phyloP scores from a whole-genome alignment of 2,329 filamentous ascomycete species.

The Botrytis medusae region DNA sequence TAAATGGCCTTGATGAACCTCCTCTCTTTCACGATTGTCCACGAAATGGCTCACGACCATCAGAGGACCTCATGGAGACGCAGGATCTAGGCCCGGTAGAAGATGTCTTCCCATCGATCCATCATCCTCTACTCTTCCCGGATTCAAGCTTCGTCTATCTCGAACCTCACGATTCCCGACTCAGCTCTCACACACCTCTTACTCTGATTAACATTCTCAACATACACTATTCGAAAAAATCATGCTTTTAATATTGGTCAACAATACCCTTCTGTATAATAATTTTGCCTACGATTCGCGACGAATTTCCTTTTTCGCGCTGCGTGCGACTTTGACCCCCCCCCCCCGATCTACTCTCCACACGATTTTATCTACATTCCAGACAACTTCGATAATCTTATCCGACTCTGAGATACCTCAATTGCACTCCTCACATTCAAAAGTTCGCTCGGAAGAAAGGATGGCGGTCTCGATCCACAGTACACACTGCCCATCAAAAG shows the following conservation, averaged over 20 bases:
- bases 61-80: constrained; percentile 16
- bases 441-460: neutral
- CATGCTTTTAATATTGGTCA: constrained; percentile 22
- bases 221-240: constrained; percentile 16
- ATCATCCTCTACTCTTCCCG: constrained; percentile 12
- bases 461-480: constrained; percentile 34
- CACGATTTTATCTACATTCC: constrained; percentile 22
- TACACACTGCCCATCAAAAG: constrained; percentile 26
- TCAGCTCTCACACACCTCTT: neutral
- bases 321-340: constrained; percentile 20
- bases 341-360: constrained; percentile 12
- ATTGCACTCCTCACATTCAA: constrained; percentile 23
- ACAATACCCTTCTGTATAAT: constrained; percentile 21
- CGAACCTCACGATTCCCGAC: constrained; percentile 22
- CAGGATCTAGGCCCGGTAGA: neutral
- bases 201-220: constrained; percentile 7
- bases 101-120: neutral
- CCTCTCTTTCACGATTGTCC: constrained; percentile 22
- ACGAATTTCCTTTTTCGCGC: constrained; percentile 25
- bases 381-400: constrained; percentile 16
- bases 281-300: constrained; percentile 23
- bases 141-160: constrained; percentile 13
- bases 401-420: constrained; percentile 12
- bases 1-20: constrained; percentile 27
- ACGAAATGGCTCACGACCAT: constrained; percentile 20